Base-by-base conservation (phyloP, 345 rosid species). In the Rhodamnia rubescens region DNA sequence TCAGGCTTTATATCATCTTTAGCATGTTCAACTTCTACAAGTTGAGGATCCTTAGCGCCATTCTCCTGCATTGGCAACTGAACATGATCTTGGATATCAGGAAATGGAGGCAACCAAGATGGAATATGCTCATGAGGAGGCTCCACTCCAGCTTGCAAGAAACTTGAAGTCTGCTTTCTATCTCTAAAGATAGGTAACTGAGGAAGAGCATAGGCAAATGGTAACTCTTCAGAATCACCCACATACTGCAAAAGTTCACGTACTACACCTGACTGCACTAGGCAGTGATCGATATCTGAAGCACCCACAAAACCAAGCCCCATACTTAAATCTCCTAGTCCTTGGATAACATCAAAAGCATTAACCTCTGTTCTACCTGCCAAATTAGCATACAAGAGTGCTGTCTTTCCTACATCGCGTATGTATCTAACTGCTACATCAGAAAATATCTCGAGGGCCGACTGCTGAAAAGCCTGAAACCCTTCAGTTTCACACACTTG, bases 41-140 rank as follows among this genome's bases (percentile, higher is more conserved):
- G 75, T 36, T 74, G 89, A 83, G 61, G 47, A 55, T 83, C 85
- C 55, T 83, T 44, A 47, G 61, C 93, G 87, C 78, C 88, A 82
- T 53, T 84, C 51, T 78, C 86, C 57, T 36, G 80, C 47, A 36
- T 42, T 36, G 87, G 88, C 81, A 86, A 84, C 42, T 21, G 90
- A 87, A 85, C 74, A 84, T 86, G 87, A 53, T 90, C 85, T 57
- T 89, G 85, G 7, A 94, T 90, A 88, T 88, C 92, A 7, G 98
- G 98, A 85, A 95, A 94, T 57, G 90, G 81, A 82, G 95, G 97
- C 88, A 96, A 88, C 98, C 99, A 96, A 87, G 83, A 86, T 8
- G 99, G 98, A 81, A 95, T 94, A 78, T 96, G 94, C 74, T 92
- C 93, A 69, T 61, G 89, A 54, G 94, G 95, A 90, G 96, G 94